Evolutionary conservation across 2,329 filamentous ascomycete genomes (phyloP), one percentile per base, ranked within the genome.

Genomic region (Aureobasidium sp.): DNA sequence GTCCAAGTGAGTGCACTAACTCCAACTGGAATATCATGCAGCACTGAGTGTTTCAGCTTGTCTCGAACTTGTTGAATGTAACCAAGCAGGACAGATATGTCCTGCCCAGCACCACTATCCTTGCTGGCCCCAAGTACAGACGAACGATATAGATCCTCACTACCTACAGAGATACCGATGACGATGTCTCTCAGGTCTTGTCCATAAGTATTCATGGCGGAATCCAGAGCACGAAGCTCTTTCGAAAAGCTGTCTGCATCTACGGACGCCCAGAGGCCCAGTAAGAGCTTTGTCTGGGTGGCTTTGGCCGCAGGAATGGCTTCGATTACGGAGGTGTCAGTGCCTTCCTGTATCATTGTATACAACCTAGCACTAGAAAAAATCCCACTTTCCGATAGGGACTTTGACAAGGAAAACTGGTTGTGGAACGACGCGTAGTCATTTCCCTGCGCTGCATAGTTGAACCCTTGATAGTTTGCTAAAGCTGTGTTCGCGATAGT

Each of bases 151-250:
- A 74, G 77, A 68, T 95, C 90, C 76, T 95, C 90, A 60, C 79
- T 86, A 57, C 90, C 90, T 50, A 95, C 81, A 0, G 88, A 90
- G 70, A 95, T 91, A 67, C 88, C 90, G 54, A 82, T 84, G 37
- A 95, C 81, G 14, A 86, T 72, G 53, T 76, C 72, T 34, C 77
- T 77, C 62, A 94, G 81, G 45, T 76, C 71, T 8, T 72, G 70
- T 10, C 34, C 34, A 66, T 88, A 90, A 63, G 81, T 74, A 41
- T 70, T 59, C 59, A 90, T 85, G 59, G 88, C 86, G 38, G 74
- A 70, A 66, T 79, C 79, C 45, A 95, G 76, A 11, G 89, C 88
- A 2, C 74, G 66, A 42, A 95, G 71, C 71, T 95, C 89, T 66
- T 88, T 86, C 66, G 77, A 70, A 67, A 94, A 83, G 19, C 66